phyloP scores from a whole-genome alignment of 2,329 filamentous ascomycete genomes.

The Pestalotiopsis sp. region DNA sequence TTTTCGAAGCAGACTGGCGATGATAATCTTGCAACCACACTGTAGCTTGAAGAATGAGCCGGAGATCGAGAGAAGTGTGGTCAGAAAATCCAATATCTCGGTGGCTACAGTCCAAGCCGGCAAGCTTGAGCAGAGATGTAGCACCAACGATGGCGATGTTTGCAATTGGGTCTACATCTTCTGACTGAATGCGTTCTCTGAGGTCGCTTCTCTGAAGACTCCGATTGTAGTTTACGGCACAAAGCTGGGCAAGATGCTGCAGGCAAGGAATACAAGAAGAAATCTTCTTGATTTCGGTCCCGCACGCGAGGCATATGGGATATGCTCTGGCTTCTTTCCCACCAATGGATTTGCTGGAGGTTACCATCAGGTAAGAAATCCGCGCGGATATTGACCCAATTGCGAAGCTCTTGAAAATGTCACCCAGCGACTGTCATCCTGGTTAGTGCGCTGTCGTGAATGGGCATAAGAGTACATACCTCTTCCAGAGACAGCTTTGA shows the following conservation, averaged over 20 bases:
- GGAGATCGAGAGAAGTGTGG: conserved; percentile 26
- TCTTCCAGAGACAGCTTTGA: conserved; percentile 30
- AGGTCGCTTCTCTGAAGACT: conserved; percentile 21
- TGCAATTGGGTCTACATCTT: conserved; percentile 26
- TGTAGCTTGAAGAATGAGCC: conserved; percentile 49
- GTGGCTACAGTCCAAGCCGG: conserved; percentile 16
- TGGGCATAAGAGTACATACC: conserved; percentile 24
- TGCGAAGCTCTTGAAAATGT: conserved; percentile 13
- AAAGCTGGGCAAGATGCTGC: conserved; percentile 20
- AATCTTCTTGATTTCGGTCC: background rate
- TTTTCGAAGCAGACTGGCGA: conserved; percentile 43
- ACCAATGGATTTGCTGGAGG: background rate
- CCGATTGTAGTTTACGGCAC: conserved; percentile 23
- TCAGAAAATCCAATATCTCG: conserved; percentile 20
- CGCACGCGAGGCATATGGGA: conserved; percentile 11
- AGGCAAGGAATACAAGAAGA: conserved; percentile 28
- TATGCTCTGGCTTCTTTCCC: background rate
- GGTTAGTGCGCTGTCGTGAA: background rate
- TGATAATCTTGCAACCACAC: conserved; percentile 48
- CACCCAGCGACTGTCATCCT: background rate
- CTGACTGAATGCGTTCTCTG: conserved; percentile 14
- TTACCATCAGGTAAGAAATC: conserved; percentile 15
- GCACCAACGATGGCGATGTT: conserved; percentile 29
- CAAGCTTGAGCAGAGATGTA: conserved; percentile 30
- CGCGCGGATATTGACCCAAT: conserved; percentile 12